A percentile compares a stretch with the other conserved stretches of the same genome.
These are phyloP conservation scores for Hericium alpestre DNA, from an alignment of 768 basidiomycete genomes.

Conservation along the genomic window DNA sequence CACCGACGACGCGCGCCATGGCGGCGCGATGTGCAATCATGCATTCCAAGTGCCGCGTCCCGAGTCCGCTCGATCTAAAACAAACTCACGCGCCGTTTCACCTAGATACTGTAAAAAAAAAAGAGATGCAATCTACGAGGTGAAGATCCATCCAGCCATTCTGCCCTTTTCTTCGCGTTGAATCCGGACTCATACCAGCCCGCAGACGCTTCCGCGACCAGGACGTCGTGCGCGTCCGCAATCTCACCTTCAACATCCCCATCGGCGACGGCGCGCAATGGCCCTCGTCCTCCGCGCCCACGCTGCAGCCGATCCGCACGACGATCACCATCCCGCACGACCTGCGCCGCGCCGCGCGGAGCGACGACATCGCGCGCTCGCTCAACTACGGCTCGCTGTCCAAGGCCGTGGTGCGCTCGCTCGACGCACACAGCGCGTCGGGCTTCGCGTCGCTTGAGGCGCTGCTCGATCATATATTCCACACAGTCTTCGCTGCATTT, in stretches of 20 bases:
- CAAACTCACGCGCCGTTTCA: no score
- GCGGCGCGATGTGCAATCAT: no score
- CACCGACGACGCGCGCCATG: no score
- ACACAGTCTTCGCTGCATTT: slow-evolving; percentile 26
- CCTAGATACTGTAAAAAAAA: no score
- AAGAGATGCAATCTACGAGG: no score
- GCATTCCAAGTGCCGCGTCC: no score
- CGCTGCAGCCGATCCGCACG: slow-evolving; percentile 43
- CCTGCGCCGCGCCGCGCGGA: slow-evolving; percentile 34
- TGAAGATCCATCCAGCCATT: no score
- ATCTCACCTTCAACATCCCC: slow-evolving; percentile 33
- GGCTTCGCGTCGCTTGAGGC: slow-evolving; percentile 35
- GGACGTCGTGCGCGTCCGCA: slow-evolving; percentile 36
- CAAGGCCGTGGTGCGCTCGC: slow-evolving; percentile 20
- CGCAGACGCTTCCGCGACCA: background rate
- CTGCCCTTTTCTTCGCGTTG: no score
- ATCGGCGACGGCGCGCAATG: slow-evolving; percentile 35
- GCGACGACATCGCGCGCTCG: slow-evolving; percentile 46
- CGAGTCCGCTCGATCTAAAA: no score
- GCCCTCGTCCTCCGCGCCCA: slow-evolving; percentile 25
- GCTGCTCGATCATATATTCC: slow-evolving; percentile 32
- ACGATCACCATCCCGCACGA: slow-evolving; percentile 42
- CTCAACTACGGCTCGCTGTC: slow-evolving; percentile 54
- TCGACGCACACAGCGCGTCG: slow-evolving; percentile 10
- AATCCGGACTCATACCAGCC: no score